phyloP scores from a whole-genome alignment of 1,284 basidiomycete species.

The Sparassis latifolia region DNA sequence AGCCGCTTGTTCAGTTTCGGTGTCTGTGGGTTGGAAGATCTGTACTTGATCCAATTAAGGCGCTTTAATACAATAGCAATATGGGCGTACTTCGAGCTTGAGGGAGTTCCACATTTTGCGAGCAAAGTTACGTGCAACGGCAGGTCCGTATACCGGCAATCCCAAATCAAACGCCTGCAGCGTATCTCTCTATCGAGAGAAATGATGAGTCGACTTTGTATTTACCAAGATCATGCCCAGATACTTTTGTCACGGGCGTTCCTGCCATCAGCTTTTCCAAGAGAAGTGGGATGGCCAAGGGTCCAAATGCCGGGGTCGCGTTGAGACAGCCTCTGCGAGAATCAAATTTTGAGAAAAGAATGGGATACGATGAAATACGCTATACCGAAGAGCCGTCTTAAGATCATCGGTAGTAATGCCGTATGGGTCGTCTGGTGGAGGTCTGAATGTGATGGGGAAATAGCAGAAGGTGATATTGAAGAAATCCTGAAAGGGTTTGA shows the following conservation, averaged over 20 bases:
- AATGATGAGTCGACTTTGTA: neutral
- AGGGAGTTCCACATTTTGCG: constrained; percentile 82
- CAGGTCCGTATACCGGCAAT: constrained; percentile 77
- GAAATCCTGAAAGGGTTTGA: constrained; percentile 52
- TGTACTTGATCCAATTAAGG: constrained; percentile 23
- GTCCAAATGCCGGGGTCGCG: constrained; percentile 80
- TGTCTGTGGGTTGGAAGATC: constrained; percentile 89
- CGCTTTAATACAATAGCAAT: neutral
- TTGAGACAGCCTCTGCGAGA: constrained; percentile 50
- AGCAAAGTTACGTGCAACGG: constrained; percentile 54
- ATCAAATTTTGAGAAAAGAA: neutral
- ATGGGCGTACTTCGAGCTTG: constrained; percentile 69
- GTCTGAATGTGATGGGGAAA: constrained; percentile 96
- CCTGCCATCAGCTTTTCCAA: constrained; percentile 89
- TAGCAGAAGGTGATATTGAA: constrained; percentile 98
- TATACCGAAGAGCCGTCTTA: constrained; percentile 64
- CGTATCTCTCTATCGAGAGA: constrained; percentile 64
- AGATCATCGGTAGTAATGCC: constrained; percentile 90
- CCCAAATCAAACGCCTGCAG: constrained; percentile 70
- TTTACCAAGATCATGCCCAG: constrained; percentile 3
- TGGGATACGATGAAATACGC: neutral
- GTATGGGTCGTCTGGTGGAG: constrained; percentile 92
- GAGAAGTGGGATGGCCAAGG: constrained; percentile 82
- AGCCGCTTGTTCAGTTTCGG: constrained; percentile 65
- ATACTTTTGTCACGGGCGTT: constrained; percentile 79